These are phyloP conservation scores for Tylopilus orsonianus DNA, from an alignment of 1,284 basidiomycete species.

Conservation along the genomic window DNA sequence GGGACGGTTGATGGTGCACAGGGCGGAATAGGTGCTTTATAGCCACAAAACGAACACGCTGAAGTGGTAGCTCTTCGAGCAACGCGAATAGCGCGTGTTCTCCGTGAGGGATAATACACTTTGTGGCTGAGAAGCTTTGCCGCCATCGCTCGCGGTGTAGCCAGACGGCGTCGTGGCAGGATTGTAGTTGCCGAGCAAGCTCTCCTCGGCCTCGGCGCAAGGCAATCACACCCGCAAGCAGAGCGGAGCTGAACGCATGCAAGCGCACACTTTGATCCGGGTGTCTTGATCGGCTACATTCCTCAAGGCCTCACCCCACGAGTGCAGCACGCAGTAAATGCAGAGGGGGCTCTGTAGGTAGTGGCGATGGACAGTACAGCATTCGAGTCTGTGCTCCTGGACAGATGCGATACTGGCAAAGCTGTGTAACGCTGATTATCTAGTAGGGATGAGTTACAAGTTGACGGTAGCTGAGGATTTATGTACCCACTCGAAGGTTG, in stretches of 20 bases:
- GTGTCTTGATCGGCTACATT: slow-evolving; percentile 12
- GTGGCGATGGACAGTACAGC: slow-evolving; percentile 7
- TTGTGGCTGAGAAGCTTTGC: slow-evolving; percentile 15
- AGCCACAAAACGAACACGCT: slow-evolving; percentile 13
- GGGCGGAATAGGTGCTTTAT: slow-evolving; percentile 24
- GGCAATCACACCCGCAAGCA: slow-evolving; percentile 13
- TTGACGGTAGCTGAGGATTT: no score
- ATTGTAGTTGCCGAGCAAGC: slow-evolving; percentile 19
- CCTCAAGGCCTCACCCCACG: slow-evolving; percentile 16
- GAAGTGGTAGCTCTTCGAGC: slow-evolving; percentile 11
- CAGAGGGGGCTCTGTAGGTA: neutral
- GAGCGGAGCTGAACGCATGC: slow-evolving; percentile 16
- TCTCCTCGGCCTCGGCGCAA: slow-evolving; percentile 17
- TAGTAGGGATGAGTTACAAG: no score
- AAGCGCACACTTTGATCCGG: slow-evolving; percentile 22
- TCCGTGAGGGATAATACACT: slow-evolving; percentile 27
- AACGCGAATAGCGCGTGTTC: slow-evolving; percentile 34
- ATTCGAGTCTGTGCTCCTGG: no score
- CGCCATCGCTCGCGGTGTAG: slow-evolving; percentile 13
- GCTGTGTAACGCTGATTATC: no score
- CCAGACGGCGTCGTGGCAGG: slow-evolving; percentile 9
- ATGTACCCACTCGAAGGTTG: no score
- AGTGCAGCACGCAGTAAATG: slow-evolving; percentile 12
- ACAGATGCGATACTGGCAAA: no score
- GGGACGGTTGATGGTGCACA: slow-evolving; percentile 15